Evolutionary conservation across 805 yeast species (phyloP).

Genomic region (Metschnikowia colocasiae): DNA sequence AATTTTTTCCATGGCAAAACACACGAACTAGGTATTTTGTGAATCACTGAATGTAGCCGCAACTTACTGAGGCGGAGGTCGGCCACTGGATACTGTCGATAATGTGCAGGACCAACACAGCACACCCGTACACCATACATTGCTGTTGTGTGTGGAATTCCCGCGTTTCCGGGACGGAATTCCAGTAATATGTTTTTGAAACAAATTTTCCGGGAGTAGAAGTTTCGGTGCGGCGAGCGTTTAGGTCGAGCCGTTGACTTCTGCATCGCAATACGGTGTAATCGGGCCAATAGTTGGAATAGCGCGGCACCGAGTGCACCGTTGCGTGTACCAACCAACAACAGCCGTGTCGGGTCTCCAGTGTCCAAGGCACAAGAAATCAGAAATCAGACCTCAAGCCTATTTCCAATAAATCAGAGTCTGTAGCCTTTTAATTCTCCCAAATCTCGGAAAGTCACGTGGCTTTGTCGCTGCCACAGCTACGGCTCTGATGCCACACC

Average conservation of each 20-base stretch:
- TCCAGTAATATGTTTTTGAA: too few species aligned
- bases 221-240: too few species aligned
- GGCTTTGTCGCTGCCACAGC: not conserved
- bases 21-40: not conserved
- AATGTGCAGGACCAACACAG: not conserved
- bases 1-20: constrained; percentile 46
- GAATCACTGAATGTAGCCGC: not conserved
- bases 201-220: not conserved
- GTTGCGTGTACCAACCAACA: not conserved
- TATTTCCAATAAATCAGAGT: not conserved
- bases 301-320: not conserved
- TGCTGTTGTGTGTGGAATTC: too few species aligned
- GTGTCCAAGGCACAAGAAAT: not conserved
- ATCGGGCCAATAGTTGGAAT: constrained; percentile 2
- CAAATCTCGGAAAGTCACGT: not conserved
- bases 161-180: too few species aligned
- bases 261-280: not conserved
- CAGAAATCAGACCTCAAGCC: not conserved
- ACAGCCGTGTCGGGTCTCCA: not conserved
- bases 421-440: not conserved
- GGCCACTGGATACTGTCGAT: not conserved
- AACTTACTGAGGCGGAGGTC: constrained; percentile 1
- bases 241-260: not conserved
- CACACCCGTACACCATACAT: not conserved
- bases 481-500: constrained; percentile 1